phyloP scores from a whole-genome alignment of 2,329 filamentous ascomycete species.

The Lasiodiplodia gonubiensis region DNA sequence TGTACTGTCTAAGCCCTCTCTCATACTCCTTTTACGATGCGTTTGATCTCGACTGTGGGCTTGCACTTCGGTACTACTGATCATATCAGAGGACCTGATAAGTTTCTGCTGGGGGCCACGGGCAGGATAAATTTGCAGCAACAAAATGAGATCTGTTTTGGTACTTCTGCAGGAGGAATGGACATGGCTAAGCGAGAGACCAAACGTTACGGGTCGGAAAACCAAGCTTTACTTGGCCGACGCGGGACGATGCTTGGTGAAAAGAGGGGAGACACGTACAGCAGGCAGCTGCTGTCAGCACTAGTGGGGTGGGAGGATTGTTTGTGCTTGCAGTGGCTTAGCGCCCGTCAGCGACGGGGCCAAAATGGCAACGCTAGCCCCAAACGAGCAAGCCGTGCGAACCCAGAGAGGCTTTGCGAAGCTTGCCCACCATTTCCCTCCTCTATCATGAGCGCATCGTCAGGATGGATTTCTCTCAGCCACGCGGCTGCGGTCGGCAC shows the following conservation, averaged over 20 bases:
- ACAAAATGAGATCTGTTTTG: too few relatives aligned
- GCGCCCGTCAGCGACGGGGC: neutral
- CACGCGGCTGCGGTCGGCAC: neutral
- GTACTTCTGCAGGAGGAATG: too few relatives aligned
- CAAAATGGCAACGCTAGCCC: neutral
- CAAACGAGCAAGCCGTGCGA: neutral
- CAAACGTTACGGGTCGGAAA: neutral
- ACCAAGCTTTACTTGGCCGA: slow-evolving; percentile 7
- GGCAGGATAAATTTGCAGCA: too few relatives aligned
- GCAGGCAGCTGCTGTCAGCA: neutral
- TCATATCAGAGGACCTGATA: too few relatives aligned
- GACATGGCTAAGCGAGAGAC: too few relatives aligned
- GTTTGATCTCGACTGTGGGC: too few relatives aligned
- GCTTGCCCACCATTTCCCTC: neutral
- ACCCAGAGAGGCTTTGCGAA: neutral
- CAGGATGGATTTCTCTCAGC: neutral
- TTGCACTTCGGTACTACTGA: too few relatives aligned
- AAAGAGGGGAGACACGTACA: neutral
- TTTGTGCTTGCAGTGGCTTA: neutral
- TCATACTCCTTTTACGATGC: too few relatives aligned
- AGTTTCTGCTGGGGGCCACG: too few relatives aligned
- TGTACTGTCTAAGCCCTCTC: too few relatives aligned
- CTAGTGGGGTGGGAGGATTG: neutral
- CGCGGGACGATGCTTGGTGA: neutral
- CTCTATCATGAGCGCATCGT: neutral